Conservation (phyloP, 23 red algal species). For the Gracilariopsis chorda region DNA sequence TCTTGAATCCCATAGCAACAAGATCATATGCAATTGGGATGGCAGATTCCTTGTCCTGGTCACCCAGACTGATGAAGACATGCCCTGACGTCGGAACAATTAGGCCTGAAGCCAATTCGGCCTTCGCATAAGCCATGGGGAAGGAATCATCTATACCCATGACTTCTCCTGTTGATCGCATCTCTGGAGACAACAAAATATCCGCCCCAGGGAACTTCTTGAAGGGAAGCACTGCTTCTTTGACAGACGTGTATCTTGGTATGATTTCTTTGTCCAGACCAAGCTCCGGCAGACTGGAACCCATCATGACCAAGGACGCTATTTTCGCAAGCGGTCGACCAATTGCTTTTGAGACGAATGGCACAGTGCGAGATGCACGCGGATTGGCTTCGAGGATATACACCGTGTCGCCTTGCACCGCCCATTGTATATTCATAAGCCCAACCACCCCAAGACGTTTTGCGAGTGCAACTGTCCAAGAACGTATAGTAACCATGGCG, state of each 20-base stretch:
- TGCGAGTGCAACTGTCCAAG: conserved; percentile 96
- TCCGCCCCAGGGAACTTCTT: conserved; percentile 97
- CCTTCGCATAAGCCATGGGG: conserved; percentile 90
- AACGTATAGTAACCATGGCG: conserved; percentile 92
- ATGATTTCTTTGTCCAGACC: conserved; percentile 85
- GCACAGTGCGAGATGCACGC: conserved; percentile 95
- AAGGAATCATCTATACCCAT: conserved; percentile 98
- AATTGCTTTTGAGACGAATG: conserved; percentile 98
- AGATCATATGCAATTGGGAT: conserved; percentile 88
- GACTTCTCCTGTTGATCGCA: conserved; percentile 99
- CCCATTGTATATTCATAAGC: conserved; percentile 99
- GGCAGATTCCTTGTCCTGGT: conserved; percentile 75
- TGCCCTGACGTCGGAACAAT: conserved; percentile 75
- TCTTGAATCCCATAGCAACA: conserved; percentile 88
- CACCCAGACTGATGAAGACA: conserved; percentile 84
- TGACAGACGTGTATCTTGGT: conserved; percentile 85
- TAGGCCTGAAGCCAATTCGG: conserved; percentile 88
- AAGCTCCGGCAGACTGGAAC: conserved; percentile 69
- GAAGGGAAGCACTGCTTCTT: conserved; percentile 98
- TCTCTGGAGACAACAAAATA: conserved; percentile 96
- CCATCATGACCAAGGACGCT: conserved; percentile 88
- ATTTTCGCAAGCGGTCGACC: conserved; percentile 95
- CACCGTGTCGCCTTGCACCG: conserved; percentile 90
- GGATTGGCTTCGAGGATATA: conserved; percentile 99
- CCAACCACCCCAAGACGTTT: conserved; percentile 91